phyloP scores from a whole-genome alignment of 1,284 basidiomycete genomes.

The Trichosporon ovoides region DNA sequence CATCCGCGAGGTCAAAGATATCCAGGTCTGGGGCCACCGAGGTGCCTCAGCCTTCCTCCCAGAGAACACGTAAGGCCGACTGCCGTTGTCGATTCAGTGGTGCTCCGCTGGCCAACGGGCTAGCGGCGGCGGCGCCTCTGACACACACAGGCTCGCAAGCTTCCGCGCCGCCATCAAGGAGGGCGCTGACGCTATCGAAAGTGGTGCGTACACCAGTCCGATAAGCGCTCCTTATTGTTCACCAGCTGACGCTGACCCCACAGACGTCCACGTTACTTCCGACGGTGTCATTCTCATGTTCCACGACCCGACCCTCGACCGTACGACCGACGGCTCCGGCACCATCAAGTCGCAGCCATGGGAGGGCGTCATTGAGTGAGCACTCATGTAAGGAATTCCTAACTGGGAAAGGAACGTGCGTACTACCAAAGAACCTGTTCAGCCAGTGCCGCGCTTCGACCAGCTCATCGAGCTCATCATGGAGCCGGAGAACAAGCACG shows the following conservation, averaged over 20 bases:
- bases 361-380: constrained; percentile 47
- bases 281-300: constrained; percentile 94
- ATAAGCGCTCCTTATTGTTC: background rate
- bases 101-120: constrained; percentile 12
- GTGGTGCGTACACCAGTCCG: constrained; percentile 49
- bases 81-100: background rate
- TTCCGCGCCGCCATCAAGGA: constrained; percentile 88
- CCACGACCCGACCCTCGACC: constrained; percentile 72
- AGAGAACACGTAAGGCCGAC: constrained; percentile 44
- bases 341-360: constrained; percentile 51
- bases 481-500: constrained; percentile 58
- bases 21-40: constrained; percentile 89
- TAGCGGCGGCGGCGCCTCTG: constrained; percentile 10
- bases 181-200: constrained; percentile 91
- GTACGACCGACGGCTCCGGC: constrained; percentile 56
- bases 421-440: constrained; percentile 74
- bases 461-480: constrained; percentile 78
- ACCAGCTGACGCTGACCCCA: too few species aligned
- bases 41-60: constrained; percentile 62
- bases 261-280: constrained; percentile 92
- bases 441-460: constrained; percentile 79
- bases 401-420: constrained; percentile 56
- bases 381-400: background rate
- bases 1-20: constrained; percentile 29
- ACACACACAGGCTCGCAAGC: constrained; percentile 64